Conservation (phyloP, 2,329 filamentous ascomycete species). For the Tolypocladium ovalisporum region DNA sequence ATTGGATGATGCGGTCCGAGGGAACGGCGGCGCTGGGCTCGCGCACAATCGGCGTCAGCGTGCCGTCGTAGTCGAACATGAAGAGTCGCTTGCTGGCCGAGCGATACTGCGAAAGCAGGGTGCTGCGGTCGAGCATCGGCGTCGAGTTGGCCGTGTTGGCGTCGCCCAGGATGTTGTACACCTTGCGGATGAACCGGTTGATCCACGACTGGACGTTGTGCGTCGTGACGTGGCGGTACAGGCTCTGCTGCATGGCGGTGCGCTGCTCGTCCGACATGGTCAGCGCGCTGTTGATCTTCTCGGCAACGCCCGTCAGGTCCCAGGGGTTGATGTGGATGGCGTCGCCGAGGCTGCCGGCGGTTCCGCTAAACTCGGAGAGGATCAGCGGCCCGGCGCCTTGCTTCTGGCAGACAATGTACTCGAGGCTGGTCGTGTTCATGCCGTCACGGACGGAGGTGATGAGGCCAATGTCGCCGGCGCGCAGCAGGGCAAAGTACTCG, state of each 20-base stretch:
- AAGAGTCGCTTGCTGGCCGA: slow-evolving; percentile 71
- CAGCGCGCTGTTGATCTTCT: slow-evolving; percentile 71
- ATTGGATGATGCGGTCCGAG: slow-evolving; percentile 70
- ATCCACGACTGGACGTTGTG: slow-evolving; percentile 86
- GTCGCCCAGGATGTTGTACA: slow-evolving; percentile 70
- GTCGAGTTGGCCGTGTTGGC: slow-evolving; percentile 67
- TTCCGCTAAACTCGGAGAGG: slow-evolving; percentile 92
- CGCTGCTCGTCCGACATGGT: slow-evolving; percentile 61
- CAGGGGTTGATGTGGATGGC: slow-evolving; percentile 96
- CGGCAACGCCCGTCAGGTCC: slow-evolving; percentile 76
- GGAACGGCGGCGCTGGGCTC: slow-evolving; percentile 85
- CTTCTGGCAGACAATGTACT: slow-evolving; percentile 88
- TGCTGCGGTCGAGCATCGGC: slow-evolving; percentile 66
- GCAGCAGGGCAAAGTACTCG: slow-evolving; percentile 90
- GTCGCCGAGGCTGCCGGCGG: slow-evolving; percentile 71
- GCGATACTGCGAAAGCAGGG: slow-evolving; percentile 64
- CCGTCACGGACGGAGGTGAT: slow-evolving; percentile 95
- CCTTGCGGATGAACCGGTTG: slow-evolving; percentile 63
- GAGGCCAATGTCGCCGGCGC: slow-evolving; percentile 79
- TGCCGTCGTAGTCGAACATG: slow-evolving; percentile 99
- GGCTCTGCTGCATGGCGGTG: slow-evolving; percentile 55
- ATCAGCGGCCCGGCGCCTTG: slow-evolving; percentile 81
- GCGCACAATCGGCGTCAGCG: slow-evolving; percentile 86
- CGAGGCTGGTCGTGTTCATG: slow-evolving; percentile 95
- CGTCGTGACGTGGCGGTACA: slow-evolving; percentile 75